Base-by-base conservation (phyloP, 1,284 basidiomycete genomes). In the Ceraceosorus guamensis region DNA sequence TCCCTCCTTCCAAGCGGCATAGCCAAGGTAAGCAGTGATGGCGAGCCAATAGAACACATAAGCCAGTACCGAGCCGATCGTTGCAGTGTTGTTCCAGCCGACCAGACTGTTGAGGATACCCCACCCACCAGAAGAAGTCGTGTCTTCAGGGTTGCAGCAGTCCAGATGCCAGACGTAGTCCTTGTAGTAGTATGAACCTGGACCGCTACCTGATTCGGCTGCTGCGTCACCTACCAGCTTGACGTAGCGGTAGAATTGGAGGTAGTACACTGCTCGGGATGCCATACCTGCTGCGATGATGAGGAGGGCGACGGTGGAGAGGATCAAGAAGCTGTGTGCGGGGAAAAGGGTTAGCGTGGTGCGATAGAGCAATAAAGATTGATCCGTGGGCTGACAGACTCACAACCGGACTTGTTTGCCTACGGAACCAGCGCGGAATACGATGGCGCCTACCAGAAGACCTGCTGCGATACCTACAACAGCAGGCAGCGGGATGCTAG, bases 101-200 rank as follows among this genome's bases (percentile, higher is more conserved):
- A 70, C 59, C 11, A 75, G 56, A 2, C 66, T 62, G 59, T 75
- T 75, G 46, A 75, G 50, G 14, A 75, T 65, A 6, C 65, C 59
- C 70, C 70, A 75, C 11, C 71, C 70, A 6, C 56, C 61, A 6
- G 68, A 70, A 7, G 56, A 61, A 32, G 37, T 24, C 85, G 70
- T 59, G 58, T 68, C 65, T 50, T 86, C 87, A 0, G 78, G 92
- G 66, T 84, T 88, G 52, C 84, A 92, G 63, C 89, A 88, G 76
- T 92, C 91, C 77, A 84, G 82, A 75, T 74, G 70, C 63, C 67
- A 73, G 35, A 74, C 57, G 59, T 72, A 73, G 35, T 61, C 64
- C 6, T 51, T 55, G 8, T 64, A 54, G 41, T 72, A 55, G 65
- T 68, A 73, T n/a, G 53, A 57, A 2, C 69, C 72, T 1, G 70